These are phyloP conservation scores for Nakaseomyces glabratus DNA, from an alignment of 1,139 yeast species.

Conservation along the genomic window DNA sequence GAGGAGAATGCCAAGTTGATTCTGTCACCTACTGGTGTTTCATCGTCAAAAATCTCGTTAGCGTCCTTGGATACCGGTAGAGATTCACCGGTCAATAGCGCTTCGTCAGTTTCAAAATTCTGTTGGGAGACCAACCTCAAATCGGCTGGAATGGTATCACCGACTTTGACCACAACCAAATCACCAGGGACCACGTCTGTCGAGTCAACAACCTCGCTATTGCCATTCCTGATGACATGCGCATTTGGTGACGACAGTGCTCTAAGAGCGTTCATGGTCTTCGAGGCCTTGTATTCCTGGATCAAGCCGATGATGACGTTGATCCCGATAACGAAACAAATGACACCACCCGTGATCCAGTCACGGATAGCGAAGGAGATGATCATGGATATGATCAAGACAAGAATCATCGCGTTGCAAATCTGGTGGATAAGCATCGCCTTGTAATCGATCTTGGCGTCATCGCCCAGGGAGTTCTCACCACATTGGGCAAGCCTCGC, in stretches of 20 bases:
- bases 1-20: constrained; percentile 86
- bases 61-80: constrained; percentile 63
- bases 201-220: constrained; percentile 66
- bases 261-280: constrained; percentile 84
- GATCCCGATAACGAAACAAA: constrained; percentile 79
- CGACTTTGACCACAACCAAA: constrained; percentile 75
- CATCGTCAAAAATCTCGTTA: constrained; percentile 34
- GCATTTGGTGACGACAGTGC: constrained; percentile 92
- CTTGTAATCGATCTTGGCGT: constrained; percentile 40
- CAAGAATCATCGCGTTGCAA: constrained; percentile 82
- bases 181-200: constrained; percentile 93
- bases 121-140: constrained; percentile 66
- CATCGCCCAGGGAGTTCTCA: constrained; percentile 29
- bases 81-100: constrained; percentile 91
- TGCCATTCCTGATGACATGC: constrained; percentile 72
- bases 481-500: constrained; percentile 59
- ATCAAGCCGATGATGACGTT: constrained; percentile 93
- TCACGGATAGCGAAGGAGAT: constrained; percentile 86
- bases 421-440: constrained; percentile 75
- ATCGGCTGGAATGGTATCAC: constrained; percentile 95
- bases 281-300: constrained; percentile 91
- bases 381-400: constrained; percentile 79
- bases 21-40: constrained; percentile 57
- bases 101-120: constrained; percentile 80
- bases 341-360: constrained; percentile 86